Conservation (phyloP, 129 eudicot species). For the Tanacetum coccineum region DNA sequence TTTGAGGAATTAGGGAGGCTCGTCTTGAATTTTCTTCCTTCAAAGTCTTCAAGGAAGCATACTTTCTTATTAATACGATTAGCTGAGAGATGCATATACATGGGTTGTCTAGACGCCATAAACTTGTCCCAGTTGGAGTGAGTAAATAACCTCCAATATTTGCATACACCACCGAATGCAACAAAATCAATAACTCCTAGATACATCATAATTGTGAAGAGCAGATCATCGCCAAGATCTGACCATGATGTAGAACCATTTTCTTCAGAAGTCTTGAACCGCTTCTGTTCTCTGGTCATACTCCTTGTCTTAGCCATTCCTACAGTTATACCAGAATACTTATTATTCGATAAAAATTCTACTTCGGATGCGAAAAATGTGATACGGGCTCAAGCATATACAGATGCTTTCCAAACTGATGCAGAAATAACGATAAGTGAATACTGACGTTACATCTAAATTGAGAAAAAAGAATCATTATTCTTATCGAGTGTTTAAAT, state of each 20-base stretch:
- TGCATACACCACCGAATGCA: conserved; percentile 23
- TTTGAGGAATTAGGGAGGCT: not conserved
- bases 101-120: conserved; percentile 17
- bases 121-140: not conserved
- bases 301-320: too few relatives aligned
- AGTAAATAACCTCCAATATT: conserved; percentile 20
- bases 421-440: too few relatives aligned
- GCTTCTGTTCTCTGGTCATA: too few relatives aligned
- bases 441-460: too few relatives aligned
- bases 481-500: too few relatives aligned
- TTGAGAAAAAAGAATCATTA: too few relatives aligned
- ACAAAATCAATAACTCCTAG: conserved; percentile 23
- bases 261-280: too few relatives aligned
- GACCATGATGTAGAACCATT: conserved; percentile 12
- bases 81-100: not conserved
- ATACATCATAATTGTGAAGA: conserved; percentile 17
- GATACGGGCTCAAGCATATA: too few relatives aligned
- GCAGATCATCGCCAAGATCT: conserved; percentile 2
- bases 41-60: conserved; percentile 9
- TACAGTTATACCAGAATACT: too few relatives aligned
- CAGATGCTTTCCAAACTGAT: too few relatives aligned
- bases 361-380: too few relatives aligned
- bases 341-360: too few relatives aligned
- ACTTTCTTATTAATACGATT: not conserved
- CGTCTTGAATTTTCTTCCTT: conserved; percentile 21